These are phyloP conservation scores for Colletotrichum sp. DNA, from an alignment of 2,329 filamentous ascomycete species.

Conservation along the genomic window DNA sequence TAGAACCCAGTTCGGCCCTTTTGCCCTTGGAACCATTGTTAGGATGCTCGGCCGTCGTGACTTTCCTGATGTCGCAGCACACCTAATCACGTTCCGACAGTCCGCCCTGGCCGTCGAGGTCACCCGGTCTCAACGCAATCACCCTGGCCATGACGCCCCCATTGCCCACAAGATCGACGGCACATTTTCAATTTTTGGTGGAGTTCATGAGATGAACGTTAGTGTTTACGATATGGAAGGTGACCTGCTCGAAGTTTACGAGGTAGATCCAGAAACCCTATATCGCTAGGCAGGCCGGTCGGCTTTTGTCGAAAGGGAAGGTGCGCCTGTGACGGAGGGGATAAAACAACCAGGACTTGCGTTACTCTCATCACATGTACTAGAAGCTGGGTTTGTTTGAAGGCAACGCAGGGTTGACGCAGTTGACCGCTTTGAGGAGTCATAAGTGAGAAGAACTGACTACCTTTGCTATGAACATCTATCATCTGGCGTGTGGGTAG, in stretches of 20 bases:
- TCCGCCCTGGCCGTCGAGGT: neutral
- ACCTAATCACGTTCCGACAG: neutral
- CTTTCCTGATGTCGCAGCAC: neutral
- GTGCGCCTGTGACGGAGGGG: neutral
- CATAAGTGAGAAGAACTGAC: neutral
- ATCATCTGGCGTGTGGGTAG: neutral
- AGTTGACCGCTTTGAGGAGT: neutral
- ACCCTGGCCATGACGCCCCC: neutral
- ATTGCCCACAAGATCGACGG: neutral
- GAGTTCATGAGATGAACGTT: neutral
- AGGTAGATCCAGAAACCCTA: neutral
- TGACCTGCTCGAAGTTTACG: neutral
- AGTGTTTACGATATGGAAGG: neutral
- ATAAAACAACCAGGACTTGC: neutral
- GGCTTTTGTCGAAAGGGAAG: neutral
- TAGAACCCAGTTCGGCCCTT: neutral
- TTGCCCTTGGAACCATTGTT: neutral
- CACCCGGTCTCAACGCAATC: neutral
- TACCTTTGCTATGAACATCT: neutral
- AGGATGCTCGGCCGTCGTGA: neutral
- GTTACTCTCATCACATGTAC: neutral
- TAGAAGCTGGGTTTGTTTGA: neutral
- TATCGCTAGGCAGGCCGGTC: neutral
- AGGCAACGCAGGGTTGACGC: neutral
- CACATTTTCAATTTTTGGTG: neutral